Evolutionary conservation across 2,329 filamentous ascomycete species (phyloP).

Genomic region (Xylariaceae sp.): DNA sequence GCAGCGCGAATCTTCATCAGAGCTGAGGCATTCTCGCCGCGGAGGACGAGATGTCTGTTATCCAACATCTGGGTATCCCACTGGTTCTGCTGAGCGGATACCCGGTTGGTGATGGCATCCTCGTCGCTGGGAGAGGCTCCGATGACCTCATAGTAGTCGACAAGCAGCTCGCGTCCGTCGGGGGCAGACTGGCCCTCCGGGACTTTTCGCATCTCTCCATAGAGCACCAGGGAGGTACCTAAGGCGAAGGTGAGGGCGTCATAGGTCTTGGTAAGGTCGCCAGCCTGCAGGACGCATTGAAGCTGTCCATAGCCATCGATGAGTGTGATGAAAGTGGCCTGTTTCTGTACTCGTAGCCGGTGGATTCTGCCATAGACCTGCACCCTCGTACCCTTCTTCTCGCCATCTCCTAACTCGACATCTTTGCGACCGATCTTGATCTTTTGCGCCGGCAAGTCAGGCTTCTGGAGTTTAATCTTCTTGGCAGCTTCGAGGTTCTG

Average conservation of each 20-base stretch:
- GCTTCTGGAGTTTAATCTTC: conserved; percentile 66
- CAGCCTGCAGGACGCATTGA: conserved; percentile 73
- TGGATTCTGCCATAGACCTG: conserved; percentile 12
- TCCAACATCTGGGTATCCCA: conserved; percentile 66
- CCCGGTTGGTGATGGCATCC: conserved; percentile 82
- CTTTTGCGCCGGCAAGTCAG: conserved; percentile 68
- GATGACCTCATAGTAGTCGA: conserved; percentile 80
- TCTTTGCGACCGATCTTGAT: conserved; percentile 72
- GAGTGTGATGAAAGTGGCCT: conserved; percentile 12
- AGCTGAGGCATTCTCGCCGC: conserved; percentile 76
- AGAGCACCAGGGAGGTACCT: conserved; percentile 80
- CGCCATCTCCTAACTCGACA: conserved; percentile 52
- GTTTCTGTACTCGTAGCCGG: conserved; percentile 14
- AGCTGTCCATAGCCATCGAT: conserved; percentile 63
- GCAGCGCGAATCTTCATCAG: conserved; percentile 83
- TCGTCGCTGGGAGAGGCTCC: conserved; percentile 78
- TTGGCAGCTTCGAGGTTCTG: conserved; percentile 73
- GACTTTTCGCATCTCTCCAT: conserved; percentile 77
- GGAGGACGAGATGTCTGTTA: conserved; percentile 77
- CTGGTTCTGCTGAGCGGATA: conserved; percentile 42
- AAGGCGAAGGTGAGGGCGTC: conserved; percentile 79
- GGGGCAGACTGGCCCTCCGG: conserved; percentile 73
- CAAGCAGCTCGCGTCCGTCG: conserved; percentile 80
- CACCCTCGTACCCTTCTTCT: conserved; percentile 32
- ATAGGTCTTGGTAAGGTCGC: conserved; percentile 84